phyloP scores from a whole-genome alignment of 306 rosid genomes.

The Begonia fuchsioides region DNA sequence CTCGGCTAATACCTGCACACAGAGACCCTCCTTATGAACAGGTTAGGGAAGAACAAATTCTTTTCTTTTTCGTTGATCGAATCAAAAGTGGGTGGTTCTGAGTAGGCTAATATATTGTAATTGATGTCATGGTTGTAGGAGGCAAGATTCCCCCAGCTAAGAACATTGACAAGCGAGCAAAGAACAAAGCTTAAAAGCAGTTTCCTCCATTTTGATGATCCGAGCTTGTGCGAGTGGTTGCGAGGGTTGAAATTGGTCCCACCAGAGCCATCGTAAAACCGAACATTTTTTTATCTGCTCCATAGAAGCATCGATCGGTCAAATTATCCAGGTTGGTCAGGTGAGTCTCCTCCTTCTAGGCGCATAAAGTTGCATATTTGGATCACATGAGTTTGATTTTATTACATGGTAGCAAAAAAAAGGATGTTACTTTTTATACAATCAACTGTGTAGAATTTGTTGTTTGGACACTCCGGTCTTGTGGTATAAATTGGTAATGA shows the following conservation, averaged over 20 bases:
- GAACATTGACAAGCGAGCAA: constrained; percentile 52
- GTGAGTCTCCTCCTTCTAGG: no score
- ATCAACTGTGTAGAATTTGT: no score
- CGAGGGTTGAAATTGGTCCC: constrained; percentile 68
- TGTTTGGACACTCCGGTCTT: no score
- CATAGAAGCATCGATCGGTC: no score
- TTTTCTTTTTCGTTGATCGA: not conserved
- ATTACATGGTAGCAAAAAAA: no score
- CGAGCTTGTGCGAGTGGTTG: constrained; percentile 93
- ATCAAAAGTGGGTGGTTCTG: not conserved
- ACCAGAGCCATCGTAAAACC: constrained; percentile 61
- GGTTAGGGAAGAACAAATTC: constrained; percentile 28
- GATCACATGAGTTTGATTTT: no score
- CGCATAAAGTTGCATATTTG: no score
- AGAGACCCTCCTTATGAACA: constrained; percentile 99
- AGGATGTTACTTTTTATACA: no score
- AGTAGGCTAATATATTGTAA: constrained; percentile 2
- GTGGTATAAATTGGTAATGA: no score
- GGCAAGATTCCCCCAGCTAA: constrained; percentile 78
- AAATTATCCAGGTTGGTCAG: no score
- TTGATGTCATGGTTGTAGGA: constrained; percentile 39
- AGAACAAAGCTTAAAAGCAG: constrained; percentile 83
- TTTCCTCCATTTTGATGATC: constrained; percentile 85
- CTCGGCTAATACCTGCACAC: constrained; percentile 93
- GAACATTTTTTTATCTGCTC: no score